Evolutionary conservation across 2,329 filamentous ascomycete genomes (phyloP).

Genomic region (Hymenotorrendiella dingleyae): DNA sequence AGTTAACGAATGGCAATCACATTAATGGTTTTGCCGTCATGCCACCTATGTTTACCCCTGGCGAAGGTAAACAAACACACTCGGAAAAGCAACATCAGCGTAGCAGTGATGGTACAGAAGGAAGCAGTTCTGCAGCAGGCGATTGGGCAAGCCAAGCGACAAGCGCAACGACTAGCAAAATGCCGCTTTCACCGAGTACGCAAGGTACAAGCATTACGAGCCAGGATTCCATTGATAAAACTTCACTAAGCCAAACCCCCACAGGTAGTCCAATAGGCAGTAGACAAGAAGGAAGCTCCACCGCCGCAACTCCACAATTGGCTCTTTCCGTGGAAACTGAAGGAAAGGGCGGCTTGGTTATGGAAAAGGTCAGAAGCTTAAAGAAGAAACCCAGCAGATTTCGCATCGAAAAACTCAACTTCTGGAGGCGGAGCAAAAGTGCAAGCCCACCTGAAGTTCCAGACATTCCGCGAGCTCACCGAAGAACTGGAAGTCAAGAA

Average conservation of each 20-base stretch:
- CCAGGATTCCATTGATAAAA: constrained; percentile 28
- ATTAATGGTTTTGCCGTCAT: constrained; percentile 12
- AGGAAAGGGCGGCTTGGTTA: constrained; percentile 36
- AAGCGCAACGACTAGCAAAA: constrained; percentile 56
- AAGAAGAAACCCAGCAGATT: constrained; percentile 60
- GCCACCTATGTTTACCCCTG: constrained; percentile 22
- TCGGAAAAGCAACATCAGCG: constrained; percentile 36
- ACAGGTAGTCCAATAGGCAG: constrained; percentile 24
- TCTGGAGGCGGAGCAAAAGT: constrained; percentile 30
- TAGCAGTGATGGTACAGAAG: constrained; percentile 57
- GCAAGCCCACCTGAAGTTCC: constrained; percentile 22
- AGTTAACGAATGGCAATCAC: constrained; percentile 6
- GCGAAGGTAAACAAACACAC: constrained; percentile 8
- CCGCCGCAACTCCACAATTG: neutral
- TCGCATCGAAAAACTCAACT: constrained; percentile 44
- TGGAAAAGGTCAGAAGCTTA: constrained; percentile 43
- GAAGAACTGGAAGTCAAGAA: constrained; percentile 7
- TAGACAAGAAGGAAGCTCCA: constrained; percentile 20
- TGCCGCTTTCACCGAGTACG: constrained; percentile 60
- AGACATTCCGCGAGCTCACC: constrained; percentile 2
- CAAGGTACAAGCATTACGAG: constrained; percentile 61
- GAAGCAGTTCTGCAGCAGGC: constrained; percentile 48
- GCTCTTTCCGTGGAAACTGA: constrained; percentile 4
- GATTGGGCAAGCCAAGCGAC: constrained; percentile 60
- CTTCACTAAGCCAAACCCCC: constrained; percentile 11